Evolutionary conservation across 2,329 filamentous ascomycete species (phyloP).

Genomic region (Penicillium oxalicum): DNA sequence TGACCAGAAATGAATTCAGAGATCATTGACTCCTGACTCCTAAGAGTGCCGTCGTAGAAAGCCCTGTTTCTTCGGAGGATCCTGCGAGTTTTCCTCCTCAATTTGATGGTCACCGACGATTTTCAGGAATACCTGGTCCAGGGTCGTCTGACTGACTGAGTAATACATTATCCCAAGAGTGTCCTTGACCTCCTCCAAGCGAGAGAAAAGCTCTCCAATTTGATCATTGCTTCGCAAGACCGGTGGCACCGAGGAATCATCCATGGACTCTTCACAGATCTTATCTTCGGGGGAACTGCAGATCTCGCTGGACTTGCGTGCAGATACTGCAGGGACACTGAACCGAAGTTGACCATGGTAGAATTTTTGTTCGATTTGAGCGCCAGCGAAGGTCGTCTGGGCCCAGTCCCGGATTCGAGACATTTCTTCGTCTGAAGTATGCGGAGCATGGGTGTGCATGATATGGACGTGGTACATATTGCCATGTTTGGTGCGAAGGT

Average conservation of each 20-base stretch:
- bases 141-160: conserved; percentile 75
- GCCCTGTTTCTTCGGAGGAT: neutral
- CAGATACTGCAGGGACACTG: conserved; percentile 53
- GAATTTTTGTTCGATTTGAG: conserved; percentile 63
- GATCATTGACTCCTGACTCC: too few species aligned
- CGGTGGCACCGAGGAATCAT: neutral
- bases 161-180: conserved; percentile 74
- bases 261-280: neutral
- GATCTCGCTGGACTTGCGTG: neutral
- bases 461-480: conserved; percentile 76
- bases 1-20: too few species aligned
- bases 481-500: conserved; percentile 68
- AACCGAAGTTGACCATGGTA: conserved; percentile 89
- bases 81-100: conserved; percentile 55
- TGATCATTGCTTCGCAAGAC: neutral
- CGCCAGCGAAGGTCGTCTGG: conserved; percentile 52
- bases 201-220: conserved; percentile 45
- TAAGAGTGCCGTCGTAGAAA: neutral
- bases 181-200: conserved; percentile 66
- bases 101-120: conserved; percentile 79
- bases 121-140: conserved; percentile 84
- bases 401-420: conserved; percentile 62
- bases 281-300: conserved; percentile 30
- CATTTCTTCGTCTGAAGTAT: conserved; percentile 66
- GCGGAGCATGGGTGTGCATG: conserved; percentile 67